phyloP scores from a whole-genome alignment of 2,329 filamentous ascomycete species.

The Corinectria fuckeliana region DNA sequence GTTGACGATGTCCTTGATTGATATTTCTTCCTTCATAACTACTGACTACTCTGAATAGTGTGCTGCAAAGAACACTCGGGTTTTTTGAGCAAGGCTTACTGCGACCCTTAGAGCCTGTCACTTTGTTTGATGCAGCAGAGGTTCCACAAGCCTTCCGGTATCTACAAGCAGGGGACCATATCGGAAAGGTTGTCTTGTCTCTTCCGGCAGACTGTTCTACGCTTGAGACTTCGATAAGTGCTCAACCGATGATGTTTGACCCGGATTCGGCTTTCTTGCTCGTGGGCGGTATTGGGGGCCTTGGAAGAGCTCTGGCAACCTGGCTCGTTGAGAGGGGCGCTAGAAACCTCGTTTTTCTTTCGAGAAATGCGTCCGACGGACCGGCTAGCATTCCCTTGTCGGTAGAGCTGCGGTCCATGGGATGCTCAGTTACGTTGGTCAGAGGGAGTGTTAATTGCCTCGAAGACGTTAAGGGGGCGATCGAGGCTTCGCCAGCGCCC shows the following conservation, averaged over 20 bases:
- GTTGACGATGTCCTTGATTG: background rate
- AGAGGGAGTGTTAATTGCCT: constrained; percentile 9
- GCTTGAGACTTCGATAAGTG: background rate
- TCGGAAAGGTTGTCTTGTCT: constrained; percentile 4
- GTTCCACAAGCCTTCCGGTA: constrained; percentile 21
- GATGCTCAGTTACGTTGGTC: constrained; percentile 11
- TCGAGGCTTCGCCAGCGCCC: constrained; percentile 13
- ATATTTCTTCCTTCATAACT: background rate
- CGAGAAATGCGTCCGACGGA: constrained; percentile 33
- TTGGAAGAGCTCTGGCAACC: constrained; percentile 31
- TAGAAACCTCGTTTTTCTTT: constrained; percentile 39
- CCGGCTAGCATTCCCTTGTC: constrained; percentile 17
- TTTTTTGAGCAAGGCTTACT: constrained; percentile 18
- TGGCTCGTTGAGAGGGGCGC: constrained; percentile 30
- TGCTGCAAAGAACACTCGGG: constrained; percentile 15
- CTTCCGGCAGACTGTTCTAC: background rate
- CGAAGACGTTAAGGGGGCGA: constrained; percentile 11
- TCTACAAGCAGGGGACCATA: constrained; percentile 24
- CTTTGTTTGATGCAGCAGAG: background rate
- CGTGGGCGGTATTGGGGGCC: constrained; percentile 34
- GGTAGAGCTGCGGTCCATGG: constrained; percentile 18
- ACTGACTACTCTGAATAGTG: background rate
- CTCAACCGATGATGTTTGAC: background rate
- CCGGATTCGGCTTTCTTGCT: constrained; percentile 28
- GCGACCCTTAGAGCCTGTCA: background rate